Conservation (phyloP, 805 yeast species). For the Saccharomycopsis lassenensis region DNA sequence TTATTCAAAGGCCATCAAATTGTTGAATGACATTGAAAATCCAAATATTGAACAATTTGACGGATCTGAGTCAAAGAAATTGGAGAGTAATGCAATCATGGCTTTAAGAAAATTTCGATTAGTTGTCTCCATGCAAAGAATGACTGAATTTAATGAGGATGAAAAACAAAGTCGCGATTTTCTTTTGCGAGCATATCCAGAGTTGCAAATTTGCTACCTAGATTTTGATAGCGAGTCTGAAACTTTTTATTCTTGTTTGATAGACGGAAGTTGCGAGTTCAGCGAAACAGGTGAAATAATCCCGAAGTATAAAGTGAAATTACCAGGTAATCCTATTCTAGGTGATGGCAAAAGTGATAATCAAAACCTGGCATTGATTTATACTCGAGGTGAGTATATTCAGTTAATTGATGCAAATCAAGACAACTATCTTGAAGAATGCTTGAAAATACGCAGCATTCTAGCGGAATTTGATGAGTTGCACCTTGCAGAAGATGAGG, state of each 20-base stretch:
- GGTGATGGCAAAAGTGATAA: constrained; percentile 84
- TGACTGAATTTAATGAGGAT: constrained; percentile 40
- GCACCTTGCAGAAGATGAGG: constrained; percentile 2
- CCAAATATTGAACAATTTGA: constrained; percentile 26
- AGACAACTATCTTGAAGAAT: constrained; percentile 73
- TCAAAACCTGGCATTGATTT: constrained; percentile 66
- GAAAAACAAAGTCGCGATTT: constrained; percentile 51
- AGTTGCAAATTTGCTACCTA: constrained; percentile 50
- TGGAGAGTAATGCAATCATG: constrained; percentile 30
- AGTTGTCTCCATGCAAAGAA: constrained; percentile 55
- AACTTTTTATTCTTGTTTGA: constrained; percentile 47
- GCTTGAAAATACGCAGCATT: constrained; percentile 64
- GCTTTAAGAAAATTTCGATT: constrained; percentile 54
- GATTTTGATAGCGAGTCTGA: constrained; percentile 35
- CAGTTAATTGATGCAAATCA: constrained; percentile 80
- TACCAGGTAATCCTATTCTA: constrained; percentile 72
- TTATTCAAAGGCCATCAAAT: constrained; percentile 53
- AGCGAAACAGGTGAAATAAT: constrained; percentile 44
- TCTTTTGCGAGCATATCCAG: constrained; percentile 55
- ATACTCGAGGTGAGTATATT: constrained; percentile 70
- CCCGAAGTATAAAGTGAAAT: constrained; percentile 52
- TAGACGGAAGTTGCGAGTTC: constrained; percentile 61
- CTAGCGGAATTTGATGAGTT: constrained; percentile 66
- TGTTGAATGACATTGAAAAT: constrained; percentile 51
- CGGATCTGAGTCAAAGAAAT: constrained; percentile 19